Base-by-base conservation (phyloP, 192 early-diverging fungal genomes). In the Phlyctochytrium arcticum region DNA sequence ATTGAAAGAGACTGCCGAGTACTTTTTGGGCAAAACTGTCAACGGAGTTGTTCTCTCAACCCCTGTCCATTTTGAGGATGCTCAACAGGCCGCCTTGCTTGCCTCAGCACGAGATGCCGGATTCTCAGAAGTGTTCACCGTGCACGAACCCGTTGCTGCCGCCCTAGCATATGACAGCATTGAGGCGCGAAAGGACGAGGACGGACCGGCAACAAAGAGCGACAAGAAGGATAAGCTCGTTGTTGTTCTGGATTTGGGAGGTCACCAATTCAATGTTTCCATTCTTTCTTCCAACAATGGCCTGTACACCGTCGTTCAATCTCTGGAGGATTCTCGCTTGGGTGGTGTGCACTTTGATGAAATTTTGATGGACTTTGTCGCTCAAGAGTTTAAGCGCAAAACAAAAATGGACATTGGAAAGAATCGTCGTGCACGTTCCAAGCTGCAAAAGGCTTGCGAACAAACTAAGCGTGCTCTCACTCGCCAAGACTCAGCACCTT, bases 221-320 rank as follows among this genome's bases (percentile, higher is more conserved):
- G n/a, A n/a, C n/a, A 80, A 79, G 71, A 10, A 23, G 39, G 94
- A 98, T 68, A 85, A 84, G 57, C 80, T 86, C 27, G 82, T 88
- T n/a, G 62, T 95, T 61, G 89, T 96, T 17, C 81, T 92, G 53
- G 94, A 98, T 72, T 79, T 95, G 55, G 96, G 96, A 44, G 92
- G 84, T 36, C 84, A 89, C 65, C 86, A 88, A 46, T 86, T 93
- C 27, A 93, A 92, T 62, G 81, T 93, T 23, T 87, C 91, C 47
- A 72, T 94, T 23, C 73, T 96, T 36, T 80, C 82, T 34, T 80
- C 84, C 48, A 88, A 87, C 69, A 85, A 91, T 63, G 95, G 95
- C 21, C 80, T 95, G 27, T 90, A 88, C 80, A 83, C 87, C 24
- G 85, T 95, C 53, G 71, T 91, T 27, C 82, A 81, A 32, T 90